Conservation (phyloP, 306 rosid genomes). For the Clitoria ternatea region DNA sequence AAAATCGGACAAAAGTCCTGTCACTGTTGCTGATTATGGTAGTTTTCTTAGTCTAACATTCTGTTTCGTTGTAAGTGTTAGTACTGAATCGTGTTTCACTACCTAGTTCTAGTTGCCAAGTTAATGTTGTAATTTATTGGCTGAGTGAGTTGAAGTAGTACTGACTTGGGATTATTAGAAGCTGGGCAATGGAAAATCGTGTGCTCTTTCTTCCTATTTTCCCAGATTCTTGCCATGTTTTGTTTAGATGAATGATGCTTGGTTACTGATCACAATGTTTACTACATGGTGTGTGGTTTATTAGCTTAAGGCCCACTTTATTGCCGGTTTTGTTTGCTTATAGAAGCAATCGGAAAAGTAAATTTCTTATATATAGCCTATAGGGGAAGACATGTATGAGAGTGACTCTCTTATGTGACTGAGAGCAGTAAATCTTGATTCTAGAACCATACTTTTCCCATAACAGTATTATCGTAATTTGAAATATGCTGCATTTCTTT, state of each 20-base stretch:
- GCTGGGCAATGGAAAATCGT: neutral
- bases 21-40: constrained; percentile 97
- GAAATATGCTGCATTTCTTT: neutral
- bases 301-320: neutral
- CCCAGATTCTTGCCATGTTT: neutral
- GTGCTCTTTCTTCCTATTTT: neutral
- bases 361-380: no score
- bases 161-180: neutral
- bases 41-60: constrained; percentile 3
- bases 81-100: neutral
- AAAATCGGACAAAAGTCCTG: constrained; percentile 90
- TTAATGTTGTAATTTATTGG: neutral
- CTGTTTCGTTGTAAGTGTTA: neutral
- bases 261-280: neutral
- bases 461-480: neutral
- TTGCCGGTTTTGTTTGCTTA: no score
- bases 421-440: no score
- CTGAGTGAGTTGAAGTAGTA: neutral
- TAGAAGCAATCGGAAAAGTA: no score
- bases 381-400: no score
- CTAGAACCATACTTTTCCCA: no score
- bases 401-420: no score
- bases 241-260: neutral
- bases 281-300: neutral
- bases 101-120: neutral